phyloP scores from a whole-genome alignment of 1,284 basidiomycete genomes.

The Mycosarcoma maydis region DNA sequence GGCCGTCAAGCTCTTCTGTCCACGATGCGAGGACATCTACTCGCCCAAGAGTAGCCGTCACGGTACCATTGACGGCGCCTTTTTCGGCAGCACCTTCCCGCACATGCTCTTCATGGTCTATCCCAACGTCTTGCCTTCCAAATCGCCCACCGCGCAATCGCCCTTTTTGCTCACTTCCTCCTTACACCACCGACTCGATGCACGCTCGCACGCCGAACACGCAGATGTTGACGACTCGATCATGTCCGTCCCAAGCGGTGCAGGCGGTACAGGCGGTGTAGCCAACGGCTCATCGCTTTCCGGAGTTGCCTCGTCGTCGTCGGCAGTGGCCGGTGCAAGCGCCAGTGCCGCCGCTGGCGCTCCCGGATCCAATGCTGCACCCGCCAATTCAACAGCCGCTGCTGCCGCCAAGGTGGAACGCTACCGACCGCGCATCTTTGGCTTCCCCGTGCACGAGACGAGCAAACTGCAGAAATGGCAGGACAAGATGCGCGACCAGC shows the following conservation, averaged over 20 bases:
- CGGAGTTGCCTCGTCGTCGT: constrained; percentile 2
- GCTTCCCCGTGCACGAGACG: constrained; percentile 65
- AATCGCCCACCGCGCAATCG: constrained; percentile 53
- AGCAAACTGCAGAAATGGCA: constrained; percentile 65
- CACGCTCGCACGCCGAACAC: constrained; percentile 70
- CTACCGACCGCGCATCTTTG: constrained; percentile 64
- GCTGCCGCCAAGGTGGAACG: constrained; percentile 58
- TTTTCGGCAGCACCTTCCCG: constrained; percentile 65
- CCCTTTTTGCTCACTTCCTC: constrained; percentile 51
- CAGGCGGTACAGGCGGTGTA: constrained; percentile 12
- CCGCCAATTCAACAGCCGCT: constrained; percentile 34
- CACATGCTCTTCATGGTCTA: constrained; percentile 73
- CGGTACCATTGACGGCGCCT: constrained; percentile 67
- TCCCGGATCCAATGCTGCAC: constrained; percentile 5
- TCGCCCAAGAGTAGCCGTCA: constrained; percentile 64
- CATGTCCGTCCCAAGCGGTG: constrained; percentile 26
- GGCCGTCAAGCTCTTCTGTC: constrained; percentile 66
- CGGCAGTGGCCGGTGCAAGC: constrained; percentile 15
- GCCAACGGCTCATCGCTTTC: constrained; percentile 23
- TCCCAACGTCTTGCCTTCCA: constrained; percentile 75
- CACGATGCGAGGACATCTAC: constrained; percentile 66
- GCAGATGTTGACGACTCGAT: constrained; percentile 46
- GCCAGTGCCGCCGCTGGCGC: constrained; percentile 6
- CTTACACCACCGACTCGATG: constrained; percentile 26
- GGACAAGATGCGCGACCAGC: constrained; percentile 53